Conservation (phyloP, 768 basidiomycete genomes). For the Boletellus sp. region DNA sequence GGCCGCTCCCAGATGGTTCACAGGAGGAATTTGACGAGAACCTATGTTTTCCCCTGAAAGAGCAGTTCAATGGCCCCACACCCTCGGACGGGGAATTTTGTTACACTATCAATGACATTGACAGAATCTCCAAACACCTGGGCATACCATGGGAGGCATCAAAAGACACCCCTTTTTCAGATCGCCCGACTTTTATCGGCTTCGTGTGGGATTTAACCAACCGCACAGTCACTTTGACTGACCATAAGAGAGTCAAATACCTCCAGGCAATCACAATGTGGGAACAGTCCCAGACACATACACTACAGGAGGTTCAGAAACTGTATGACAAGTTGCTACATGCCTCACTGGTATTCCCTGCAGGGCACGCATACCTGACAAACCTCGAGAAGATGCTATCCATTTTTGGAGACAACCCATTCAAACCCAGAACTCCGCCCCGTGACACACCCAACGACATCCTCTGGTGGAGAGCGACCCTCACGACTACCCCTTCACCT, state of each 20-base stretch:
- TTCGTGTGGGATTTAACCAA: constrained; percentile 35
- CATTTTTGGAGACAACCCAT: background rate
- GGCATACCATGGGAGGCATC: constrained; percentile 5
- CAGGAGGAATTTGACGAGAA: constrained; percentile 1
- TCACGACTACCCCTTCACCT: background rate
- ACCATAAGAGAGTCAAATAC: too few relatives aligned
- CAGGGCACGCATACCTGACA: background rate
- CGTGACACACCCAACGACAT: background rate
- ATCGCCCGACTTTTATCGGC: constrained; percentile 15
- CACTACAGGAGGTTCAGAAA: background rate
- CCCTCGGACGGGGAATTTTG: background rate
- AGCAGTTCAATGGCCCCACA: background rate
- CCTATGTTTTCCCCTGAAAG: background rate
- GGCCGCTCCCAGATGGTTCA: background rate
- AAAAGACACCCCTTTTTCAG: constrained; percentile 6
- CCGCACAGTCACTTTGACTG: constrained; percentile 20
- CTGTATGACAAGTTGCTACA: background rate
- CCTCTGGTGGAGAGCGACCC: too few relatives aligned
- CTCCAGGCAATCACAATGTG: too few relatives aligned
- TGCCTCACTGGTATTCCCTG: too few relatives aligned
- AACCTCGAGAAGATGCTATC: background rate
- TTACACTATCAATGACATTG: constrained; percentile 1
- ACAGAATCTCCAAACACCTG: background rate
- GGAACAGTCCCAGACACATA: too few relatives aligned
- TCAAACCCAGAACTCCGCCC: constrained; percentile 30